Conservation (phyloP, 495 filamentous ascomycete genomes). For the Penicillium atrosanguineum region DNA sequence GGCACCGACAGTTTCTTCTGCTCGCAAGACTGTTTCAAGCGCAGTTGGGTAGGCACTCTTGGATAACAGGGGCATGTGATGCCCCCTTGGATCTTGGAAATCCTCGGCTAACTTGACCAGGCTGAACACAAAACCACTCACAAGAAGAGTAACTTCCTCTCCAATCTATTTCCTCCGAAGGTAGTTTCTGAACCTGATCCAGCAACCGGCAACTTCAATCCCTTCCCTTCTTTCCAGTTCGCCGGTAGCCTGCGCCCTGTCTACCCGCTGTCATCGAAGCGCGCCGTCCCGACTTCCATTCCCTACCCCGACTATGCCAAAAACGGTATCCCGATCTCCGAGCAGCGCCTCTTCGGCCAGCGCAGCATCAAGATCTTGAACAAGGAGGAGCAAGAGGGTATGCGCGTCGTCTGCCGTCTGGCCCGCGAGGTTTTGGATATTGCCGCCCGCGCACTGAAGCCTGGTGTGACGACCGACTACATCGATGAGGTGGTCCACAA, state of each 20-base stretch:
- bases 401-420: constrained; percentile 90
- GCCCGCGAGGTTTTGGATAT: constrained; percentile 93
- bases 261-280: constrained; percentile 78
- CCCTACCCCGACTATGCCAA: constrained; percentile 79
- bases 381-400: constrained; percentile 73
- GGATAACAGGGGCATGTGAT: constrained; percentile 22
- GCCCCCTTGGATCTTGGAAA: background rate
- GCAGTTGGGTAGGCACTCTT: constrained; percentile 78
- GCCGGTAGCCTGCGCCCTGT: constrained; percentile 79
- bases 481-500: constrained; percentile 96
- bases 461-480: constrained; percentile 93
- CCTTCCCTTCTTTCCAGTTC: constrained; percentile 81
- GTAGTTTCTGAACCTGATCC: constrained; percentile 83
- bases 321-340: constrained; percentile 78
- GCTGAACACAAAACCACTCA: constrained; percentile 82
- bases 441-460: constrained; percentile 73
- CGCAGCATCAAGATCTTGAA: constrained; percentile 83
- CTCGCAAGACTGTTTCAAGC: constrained; percentile 98
- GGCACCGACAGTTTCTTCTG: constrained; percentile 95
- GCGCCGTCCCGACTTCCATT: constrained; percentile 78
- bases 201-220: constrained; percentile 86
- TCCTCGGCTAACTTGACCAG: constrained; percentile 39
- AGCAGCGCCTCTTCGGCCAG: constrained; percentile 63
- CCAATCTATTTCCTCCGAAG: constrained; percentile 65
- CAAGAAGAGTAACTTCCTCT: constrained; percentile 78